Percentiles rank a stretch among this genome's conserved stretches.
Evolutionary conservation across 768 basidiomycete genomes (phyloP).

Genomic region (Polyporus arcularius): DNA sequence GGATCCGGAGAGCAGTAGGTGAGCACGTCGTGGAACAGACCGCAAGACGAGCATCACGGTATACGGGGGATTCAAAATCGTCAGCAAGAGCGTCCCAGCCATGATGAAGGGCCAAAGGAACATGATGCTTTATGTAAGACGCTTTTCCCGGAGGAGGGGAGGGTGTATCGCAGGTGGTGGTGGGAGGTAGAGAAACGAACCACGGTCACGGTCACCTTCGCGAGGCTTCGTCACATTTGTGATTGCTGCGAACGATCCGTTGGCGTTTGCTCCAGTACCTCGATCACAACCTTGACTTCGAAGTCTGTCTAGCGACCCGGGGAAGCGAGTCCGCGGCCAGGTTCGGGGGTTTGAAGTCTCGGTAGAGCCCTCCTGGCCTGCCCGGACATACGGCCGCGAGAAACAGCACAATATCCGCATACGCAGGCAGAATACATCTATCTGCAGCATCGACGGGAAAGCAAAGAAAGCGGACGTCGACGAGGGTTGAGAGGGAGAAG

Average conservation of each 20-base stretch:
- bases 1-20: background rate
- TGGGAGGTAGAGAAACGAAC: background rate
- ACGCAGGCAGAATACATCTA: no score
- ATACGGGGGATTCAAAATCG: constrained; percentile 14
- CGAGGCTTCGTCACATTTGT: background rate
- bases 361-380: no score
- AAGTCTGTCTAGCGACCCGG: no score
- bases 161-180: background rate
- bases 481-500: background rate
- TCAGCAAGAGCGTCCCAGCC: constrained; percentile 9
- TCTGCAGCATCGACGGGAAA: no score
- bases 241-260: background rate
- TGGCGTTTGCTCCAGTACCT: background rate
- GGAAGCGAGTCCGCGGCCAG: no score
- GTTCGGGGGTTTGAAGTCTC: no score
- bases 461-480: background rate
- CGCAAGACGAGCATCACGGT: constrained; percentile 3
- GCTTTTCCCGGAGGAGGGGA: background rate
- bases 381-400: no score
- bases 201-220: background rate
- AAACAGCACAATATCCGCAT: no score
- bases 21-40: background rate
- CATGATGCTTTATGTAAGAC: background rate
- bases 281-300: no score
- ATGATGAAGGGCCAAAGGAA: constrained; percentile 13